A percentile compares a stretch with the other conserved stretches of the same genome.
Conservation (phyloP, 345 rosid genomes). For the Eucalyptus cloeziana region DNA sequence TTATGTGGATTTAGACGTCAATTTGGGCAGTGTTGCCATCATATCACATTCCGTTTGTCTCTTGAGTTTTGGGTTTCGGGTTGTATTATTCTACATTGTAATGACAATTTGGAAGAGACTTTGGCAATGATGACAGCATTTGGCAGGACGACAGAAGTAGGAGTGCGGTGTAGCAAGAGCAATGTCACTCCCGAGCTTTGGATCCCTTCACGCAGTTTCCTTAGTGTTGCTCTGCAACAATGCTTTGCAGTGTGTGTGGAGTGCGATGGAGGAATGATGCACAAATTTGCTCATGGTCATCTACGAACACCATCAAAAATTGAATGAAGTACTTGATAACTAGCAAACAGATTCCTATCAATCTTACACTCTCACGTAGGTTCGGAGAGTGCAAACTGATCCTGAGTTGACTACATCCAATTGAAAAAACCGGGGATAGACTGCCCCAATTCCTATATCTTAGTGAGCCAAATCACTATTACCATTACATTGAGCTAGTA, state of each 20-base stretch:
- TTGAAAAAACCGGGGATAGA: background rate
- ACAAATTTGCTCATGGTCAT: fast-evolving
- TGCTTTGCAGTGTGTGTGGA: background rate
- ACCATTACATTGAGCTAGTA: fast-evolving
- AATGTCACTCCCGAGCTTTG: background rate
- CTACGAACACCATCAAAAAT: fast-evolving
- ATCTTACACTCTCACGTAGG: background rate
- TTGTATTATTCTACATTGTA: background rate
- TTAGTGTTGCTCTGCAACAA: background rate
- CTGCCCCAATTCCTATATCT: background rate
- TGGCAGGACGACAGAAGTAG: background rate
- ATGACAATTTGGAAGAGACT: background rate
- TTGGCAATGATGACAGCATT: no score
- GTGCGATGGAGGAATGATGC: background rate
- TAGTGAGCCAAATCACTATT: background rate
- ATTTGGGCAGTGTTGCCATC: background rate
- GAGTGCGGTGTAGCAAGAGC: background rate
- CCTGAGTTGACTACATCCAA: background rate
- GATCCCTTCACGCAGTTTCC: background rate
- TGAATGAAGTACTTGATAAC: background rate
- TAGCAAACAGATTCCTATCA: fast-evolving
- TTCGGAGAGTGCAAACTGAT: background rate
- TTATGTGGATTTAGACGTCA: background rate
- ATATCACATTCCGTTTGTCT: background rate
- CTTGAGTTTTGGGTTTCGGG: no score